These are phyloP conservation scores for Biscutella auriculata DNA, from an alignment of 441 rosid genomes.

Conservation along the genomic window DNA sequence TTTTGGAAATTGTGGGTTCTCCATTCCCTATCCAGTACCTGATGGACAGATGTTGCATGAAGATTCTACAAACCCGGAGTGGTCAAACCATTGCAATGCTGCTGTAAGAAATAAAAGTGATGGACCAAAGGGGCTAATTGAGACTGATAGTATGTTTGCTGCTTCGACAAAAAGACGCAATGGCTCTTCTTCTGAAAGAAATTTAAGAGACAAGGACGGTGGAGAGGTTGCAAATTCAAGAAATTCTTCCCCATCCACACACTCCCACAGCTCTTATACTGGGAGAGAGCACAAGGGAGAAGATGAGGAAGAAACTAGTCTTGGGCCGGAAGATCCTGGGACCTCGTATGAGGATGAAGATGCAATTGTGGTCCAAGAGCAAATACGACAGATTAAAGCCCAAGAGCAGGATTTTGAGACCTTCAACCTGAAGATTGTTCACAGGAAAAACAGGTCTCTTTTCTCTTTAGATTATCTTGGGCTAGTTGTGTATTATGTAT, in stretches of 20 bases:
- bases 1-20: conserved; percentile 51
- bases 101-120: conserved; percentile 34
- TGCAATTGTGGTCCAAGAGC: conserved; percentile 91
- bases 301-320: conserved; percentile 30
- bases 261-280: conserved; percentile 49
- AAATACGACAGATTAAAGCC: conserved; percentile 85
- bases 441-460: conserved; percentile 96
- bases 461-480: too few species aligned
- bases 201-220: conserved; percentile 49
- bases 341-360: conserved; percentile 80
- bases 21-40: conserved; percentile 59
- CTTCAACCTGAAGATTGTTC: conserved; percentile 87
- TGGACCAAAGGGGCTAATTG: conserved; percentile 37
- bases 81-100: conserved; percentile 45
- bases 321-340: conserved; percentile 38
- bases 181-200: conserved; percentile 48
- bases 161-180: conserved; percentile 56
- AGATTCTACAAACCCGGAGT: conserved; percentile 45
- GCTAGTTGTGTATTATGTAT: too few species aligned
- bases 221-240: conserved; percentile 44
- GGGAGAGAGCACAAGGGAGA: conserved; percentile 44
- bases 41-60: conserved; percentile 46
- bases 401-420: conserved; percentile 98
- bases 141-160: conserved; percentile 43
- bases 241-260: conserved; percentile 52